phyloP scores from a whole-genome alignment of 176 grass and related monocot species.

The Luzula sylvatica region DNA sequence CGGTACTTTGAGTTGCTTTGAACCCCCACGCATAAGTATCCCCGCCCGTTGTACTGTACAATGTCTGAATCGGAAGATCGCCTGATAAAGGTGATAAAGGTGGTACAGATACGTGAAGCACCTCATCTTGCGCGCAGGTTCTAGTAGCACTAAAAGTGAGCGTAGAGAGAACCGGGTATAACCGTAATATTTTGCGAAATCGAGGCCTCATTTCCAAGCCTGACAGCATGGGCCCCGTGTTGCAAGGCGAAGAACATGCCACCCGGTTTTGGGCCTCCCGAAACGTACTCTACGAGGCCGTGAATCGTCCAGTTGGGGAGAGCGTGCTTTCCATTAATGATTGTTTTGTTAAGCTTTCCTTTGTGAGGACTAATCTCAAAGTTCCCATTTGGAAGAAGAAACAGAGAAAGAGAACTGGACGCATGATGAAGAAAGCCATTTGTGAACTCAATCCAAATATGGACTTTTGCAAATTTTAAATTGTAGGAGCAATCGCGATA shows the following conservation, averaged over 20 bases:
- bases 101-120: conserved; percentile 44
- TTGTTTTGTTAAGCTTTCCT: conserved; percentile 63
- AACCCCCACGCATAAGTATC: conserved; percentile 94
- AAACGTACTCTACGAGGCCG: conserved; percentile 74
- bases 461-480: too few relatives aligned
- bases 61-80: conserved; percentile 70
- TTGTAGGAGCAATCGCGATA: too few relatives aligned
- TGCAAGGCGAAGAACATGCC: conserved; percentile 89
- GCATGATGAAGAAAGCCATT: too few relatives aligned
- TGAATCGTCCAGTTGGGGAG: conserved; percentile 75
- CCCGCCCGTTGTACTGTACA: conserved; percentile 59
- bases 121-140: conserved; percentile 95
- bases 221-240: conserved; percentile 73
- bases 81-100: conserved; percentile 64
- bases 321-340: conserved; percentile 77
- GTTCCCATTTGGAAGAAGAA: conserved; percentile 78
- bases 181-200: conserved; percentile 82
- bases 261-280: conserved; percentile 65
- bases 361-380: conserved; percentile 66
- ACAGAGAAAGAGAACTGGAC: too few relatives aligned
- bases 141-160: conserved; percentile 85
- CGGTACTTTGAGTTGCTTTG: conserved; percentile 29
- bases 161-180: conserved; percentile 61
- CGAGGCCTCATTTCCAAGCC: conserved; percentile 57
- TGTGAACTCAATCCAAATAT: too few relatives aligned